Base-by-base conservation (phyloP, 2,329 filamentous ascomycete genomes). In the Xylaria arbuscula region DNA sequence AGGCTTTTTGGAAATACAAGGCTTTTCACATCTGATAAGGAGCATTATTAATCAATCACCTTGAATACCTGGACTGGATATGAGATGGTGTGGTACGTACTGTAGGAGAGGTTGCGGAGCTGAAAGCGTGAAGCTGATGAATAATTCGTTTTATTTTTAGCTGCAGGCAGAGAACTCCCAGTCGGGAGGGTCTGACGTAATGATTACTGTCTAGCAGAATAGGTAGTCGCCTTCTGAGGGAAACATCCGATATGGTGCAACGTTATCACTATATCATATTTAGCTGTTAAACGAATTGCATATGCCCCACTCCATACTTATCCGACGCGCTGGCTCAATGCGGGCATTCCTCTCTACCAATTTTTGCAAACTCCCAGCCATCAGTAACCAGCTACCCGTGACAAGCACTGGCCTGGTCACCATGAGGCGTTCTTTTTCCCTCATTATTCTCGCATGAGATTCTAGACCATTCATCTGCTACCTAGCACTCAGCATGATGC, bases 121-220 rank as follows among this genome's bases (percentile, higher is more conserved):
- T 1, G 1, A 13, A 19, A 2, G 36, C 28, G 59, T 53, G 50
- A 38, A 38, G 40, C 40, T 40, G 51, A 63, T 56, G 53, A 55
- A 40, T 38, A 45, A 40, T 58, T 54, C n/a, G 54, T 17, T 58
- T 54, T 64, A 64, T 64, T 64, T 64, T 64, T 64, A 64, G 54
- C 36, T 47, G 24, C 22, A 22, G 9, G 19, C 17, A 5, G 50
- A 40, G 45, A 57, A 32, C 7, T 57, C 28, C 42, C 42, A 47
- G n/a, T 45, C 10, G 55, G 38, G 11, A 9, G 15, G 8, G 19
- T 17, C 34, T 55, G 62, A 24, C 45, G 36, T 66, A 66, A 1
- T 7, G 13, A 28, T 28, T 47, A 15, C 2, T n/a, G 8, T 22
- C 15, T 58, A 53, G 9, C 47, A 47, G n/a, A 38, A 67, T 67